These are phyloP conservation scores for Lineolata rhizophorae DNA, from an alignment of 495 filamentous ascomycete genomes.

Conservation along the genomic window DNA sequence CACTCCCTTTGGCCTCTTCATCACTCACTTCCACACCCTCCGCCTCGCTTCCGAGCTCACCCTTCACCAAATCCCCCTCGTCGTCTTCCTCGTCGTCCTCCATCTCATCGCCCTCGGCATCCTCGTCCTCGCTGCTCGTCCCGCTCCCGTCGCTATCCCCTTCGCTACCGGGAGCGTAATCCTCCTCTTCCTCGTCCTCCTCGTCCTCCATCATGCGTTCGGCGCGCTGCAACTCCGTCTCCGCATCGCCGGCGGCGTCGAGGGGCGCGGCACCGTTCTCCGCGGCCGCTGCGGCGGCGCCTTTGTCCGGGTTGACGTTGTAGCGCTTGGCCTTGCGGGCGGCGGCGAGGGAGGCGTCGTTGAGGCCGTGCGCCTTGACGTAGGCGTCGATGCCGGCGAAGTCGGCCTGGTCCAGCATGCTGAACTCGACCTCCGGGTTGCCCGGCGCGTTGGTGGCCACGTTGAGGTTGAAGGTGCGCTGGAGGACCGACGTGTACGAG, in stretches of 20 bases:
- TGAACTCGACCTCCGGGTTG: slow-evolving; percentile 18
- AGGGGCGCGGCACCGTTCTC: slow-evolving; percentile 4
- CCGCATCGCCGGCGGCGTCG: slow-evolving; percentile 14
- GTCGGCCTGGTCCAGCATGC: slow-evolving; percentile 23
- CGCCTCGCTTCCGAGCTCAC: no score
- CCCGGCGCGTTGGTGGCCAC: slow-evolving; percentile 29
- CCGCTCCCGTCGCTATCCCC: no score
- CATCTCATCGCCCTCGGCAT: no score
- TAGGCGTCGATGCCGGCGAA: slow-evolving; percentile 60
- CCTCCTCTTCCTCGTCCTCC: slow-evolving; percentile 76
- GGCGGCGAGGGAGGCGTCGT: slow-evolving; percentile 85
- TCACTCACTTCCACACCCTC: no score
- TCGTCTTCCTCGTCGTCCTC: no score
- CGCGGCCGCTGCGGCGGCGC: slow-evolving; percentile 21
- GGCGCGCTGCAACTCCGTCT: slow-evolving; percentile 43
- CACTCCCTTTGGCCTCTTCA: no score
- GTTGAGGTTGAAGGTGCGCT: slow-evolving; percentile 83
- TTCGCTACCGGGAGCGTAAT: no score
- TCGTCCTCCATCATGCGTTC: slow-evolving; percentile 38
- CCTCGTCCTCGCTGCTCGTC: no score
- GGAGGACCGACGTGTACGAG: slow-evolving; percentile 74
- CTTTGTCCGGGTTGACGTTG: slow-evolving; percentile 40
- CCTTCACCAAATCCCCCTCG: no score
- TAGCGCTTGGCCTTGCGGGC: slow-evolving; percentile 60
- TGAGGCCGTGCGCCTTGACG: slow-evolving; percentile 55